Base-by-base conservation (phyloP, 2,329 filamentous ascomycete species). In the Cordyceps fumosorosea region DNA sequence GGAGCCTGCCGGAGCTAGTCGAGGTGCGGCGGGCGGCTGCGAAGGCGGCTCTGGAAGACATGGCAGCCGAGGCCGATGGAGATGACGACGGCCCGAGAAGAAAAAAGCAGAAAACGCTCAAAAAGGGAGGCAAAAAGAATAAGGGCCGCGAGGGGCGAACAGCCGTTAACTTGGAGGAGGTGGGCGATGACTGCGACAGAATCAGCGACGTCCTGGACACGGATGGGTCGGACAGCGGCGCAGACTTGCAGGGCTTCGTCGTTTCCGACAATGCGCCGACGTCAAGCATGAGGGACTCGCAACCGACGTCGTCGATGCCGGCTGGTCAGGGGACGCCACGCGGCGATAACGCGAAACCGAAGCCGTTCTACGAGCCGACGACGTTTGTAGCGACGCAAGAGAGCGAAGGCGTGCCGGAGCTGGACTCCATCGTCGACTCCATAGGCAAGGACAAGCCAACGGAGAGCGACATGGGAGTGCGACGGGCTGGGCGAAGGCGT, bases 231-330 rank as follows among this genome's bases (percentile, higher is more conserved):
- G 81, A 83, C 62, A 74, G 76, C 63, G 80, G 78, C 14, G 75
- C 72, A 51, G 82, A 84, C 65, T 70, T 85, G 16, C 62, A 83
- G 66, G 76, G 85, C 74, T 81, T 90, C 73, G 69, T 90, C 68
- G 77, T 87, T 69, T 71, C 76, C 65, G 72, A 85, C 72, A 72
- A 86, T 63, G 69, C 71, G 42, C 64, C 72, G 5, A 68, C 69
- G 0, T 78, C 76, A 1, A 77, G 77, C 65, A 71, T 72, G 66
- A 69, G 64, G 34, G 69, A 73, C 16, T 73, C 70, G 6, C 65
- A 66, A 34, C 68, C 69, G 16, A 70, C 72, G n/a, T 69, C 71
- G 32, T 65, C 71, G 11, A 65, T 65, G 3, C 66, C 67, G 16
- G 62, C 64, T 0, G 64, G 64, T 26, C 67, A 68, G 54, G 66